These are phyloP conservation scores for Stemphylium beticola DNA, from an alignment of 2,329 filamentous ascomycete species.

Conservation along the genomic window DNA sequence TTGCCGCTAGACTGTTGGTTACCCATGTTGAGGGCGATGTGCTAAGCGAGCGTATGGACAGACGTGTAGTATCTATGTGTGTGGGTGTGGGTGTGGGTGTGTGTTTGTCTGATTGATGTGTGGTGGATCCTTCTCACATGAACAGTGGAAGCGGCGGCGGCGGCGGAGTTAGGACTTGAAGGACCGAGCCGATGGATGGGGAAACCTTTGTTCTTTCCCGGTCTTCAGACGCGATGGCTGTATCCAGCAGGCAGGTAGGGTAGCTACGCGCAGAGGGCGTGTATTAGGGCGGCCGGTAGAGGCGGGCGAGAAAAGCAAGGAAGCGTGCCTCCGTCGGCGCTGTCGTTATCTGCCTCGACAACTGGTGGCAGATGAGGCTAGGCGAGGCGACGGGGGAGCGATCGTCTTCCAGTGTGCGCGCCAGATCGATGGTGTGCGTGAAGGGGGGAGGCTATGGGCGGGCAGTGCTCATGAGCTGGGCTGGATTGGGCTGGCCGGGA, in stretches of 20 bases:
- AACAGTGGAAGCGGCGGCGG: conserved; percentile 25
- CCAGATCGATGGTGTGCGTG: conserved; percentile 45
- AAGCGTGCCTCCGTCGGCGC: conserved; percentile 53
- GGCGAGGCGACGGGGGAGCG: conserved; percentile 43
- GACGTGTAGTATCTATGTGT: conserved; percentile 8
- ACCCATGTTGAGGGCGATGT: conserved; percentile 66
- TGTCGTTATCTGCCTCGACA: conserved; percentile 44
- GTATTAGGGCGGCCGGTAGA: conserved; percentile 55
- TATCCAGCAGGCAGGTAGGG: conserved; percentile 2
- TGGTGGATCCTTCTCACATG: background rate
- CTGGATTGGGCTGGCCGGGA: background rate
- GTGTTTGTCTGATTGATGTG: conserved; percentile 9
- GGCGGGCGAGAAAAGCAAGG: conserved; percentile 53
- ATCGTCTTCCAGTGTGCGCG: conserved; percentile 45
- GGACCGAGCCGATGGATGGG: conserved; percentile 20
- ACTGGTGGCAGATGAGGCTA: conserved; percentile 34
- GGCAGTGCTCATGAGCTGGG: conserved; percentile 27
- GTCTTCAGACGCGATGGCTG: conserved; percentile 20
- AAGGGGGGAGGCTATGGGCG: conserved; percentile 12
- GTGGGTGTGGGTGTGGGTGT: too few relatives aligned
- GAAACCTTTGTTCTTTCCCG: conserved; percentile 23
- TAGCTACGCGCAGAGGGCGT: conserved; percentile 14
- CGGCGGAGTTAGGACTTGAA: conserved; percentile 17
- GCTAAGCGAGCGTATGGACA: conserved; percentile 14
- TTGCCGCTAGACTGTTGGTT: conserved; percentile 73